A percentile compares a stretch with the other conserved stretches of the same genome.
These are phyloP conservation scores for Hypomontagnella submonticulosa DNA, from an alignment of 495 filamentous ascomycete genomes.

Conservation along the genomic window DNA sequence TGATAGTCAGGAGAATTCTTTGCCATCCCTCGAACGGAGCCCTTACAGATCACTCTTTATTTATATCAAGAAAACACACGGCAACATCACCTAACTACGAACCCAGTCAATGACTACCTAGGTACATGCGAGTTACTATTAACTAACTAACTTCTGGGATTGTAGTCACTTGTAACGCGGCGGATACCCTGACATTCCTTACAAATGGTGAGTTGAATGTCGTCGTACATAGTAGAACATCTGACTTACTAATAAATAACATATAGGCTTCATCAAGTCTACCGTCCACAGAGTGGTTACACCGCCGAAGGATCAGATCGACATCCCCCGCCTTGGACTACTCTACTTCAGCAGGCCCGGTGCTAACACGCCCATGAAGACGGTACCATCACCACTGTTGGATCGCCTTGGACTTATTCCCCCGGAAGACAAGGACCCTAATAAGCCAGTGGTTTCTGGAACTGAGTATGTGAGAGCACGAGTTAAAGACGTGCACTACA, in stretches of 20 bases:
- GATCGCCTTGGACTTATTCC: conserved; percentile 56
- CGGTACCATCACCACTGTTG: conserved; percentile 56
- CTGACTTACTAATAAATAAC: not conserved
- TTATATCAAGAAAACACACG: too few relatives aligned
- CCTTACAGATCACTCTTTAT: too few relatives aligned
- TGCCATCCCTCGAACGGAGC: not conserved
- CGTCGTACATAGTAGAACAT: too few relatives aligned
- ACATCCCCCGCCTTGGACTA: conserved; percentile 61
- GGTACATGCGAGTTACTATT: too few relatives aligned
- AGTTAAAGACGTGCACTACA: conserved; percentile 58
- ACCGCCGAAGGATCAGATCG: conserved; percentile 59
- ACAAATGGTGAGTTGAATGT: conserved; percentile 46
- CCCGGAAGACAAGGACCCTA: conserved; percentile 44
- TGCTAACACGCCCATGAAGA: conserved; percentile 54
- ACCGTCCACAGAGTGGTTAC: conserved; percentile 62
- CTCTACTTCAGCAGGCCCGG: conserved; percentile 56
- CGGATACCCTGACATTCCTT: conserved; percentile 59
- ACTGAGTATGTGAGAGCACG: conserved; percentile 61
- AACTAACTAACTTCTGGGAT: conserved; percentile 6
- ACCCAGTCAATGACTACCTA: not conserved
- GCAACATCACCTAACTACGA: too few relatives aligned
- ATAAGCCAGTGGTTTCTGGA: conserved; percentile 49
- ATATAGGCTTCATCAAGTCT: conserved; percentile 59
- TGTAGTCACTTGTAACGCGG: conserved; percentile 61
- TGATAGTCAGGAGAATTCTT: not conserved